phyloP scores from a whole-genome alignment of 805 yeast genomes.

The Wickerhamiella hasegawae region DNA sequence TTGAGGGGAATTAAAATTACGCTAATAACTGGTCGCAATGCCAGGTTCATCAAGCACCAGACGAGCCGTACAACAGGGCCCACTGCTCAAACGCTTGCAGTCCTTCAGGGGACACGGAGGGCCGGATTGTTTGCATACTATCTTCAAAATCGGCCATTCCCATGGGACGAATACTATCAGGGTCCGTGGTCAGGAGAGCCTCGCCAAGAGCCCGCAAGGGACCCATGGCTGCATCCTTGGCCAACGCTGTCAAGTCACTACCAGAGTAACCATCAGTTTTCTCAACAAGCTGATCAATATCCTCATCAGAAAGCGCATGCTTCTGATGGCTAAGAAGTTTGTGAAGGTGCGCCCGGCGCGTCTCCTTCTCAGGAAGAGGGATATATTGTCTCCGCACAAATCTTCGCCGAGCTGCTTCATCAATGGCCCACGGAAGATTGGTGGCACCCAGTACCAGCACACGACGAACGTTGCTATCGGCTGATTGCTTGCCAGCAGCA shows the following conservation, averaged over 20 bases:
- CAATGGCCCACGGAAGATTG: constrained; percentile 88
- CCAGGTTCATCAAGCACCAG: constrained; percentile 42
- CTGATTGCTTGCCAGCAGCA: constrained; percentile 54
- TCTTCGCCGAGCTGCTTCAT: constrained; percentile 90
- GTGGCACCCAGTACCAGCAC: constrained; percentile 91
- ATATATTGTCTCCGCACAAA: constrained; percentile 86
- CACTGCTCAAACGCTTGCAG: constrained; percentile 69
- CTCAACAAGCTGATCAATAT: constrained; percentile 40
- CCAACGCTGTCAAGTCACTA: constrained; percentile 80
- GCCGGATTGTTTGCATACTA: constrained; percentile 66
- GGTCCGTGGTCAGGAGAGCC: constrained; percentile 46
- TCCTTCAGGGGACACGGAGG: constrained; percentile 77
- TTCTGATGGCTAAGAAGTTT: constrained; percentile 58
- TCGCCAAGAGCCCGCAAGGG: constrained; percentile 86
- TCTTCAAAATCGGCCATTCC: constrained; percentile 53
- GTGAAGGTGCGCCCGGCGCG: constrained; percentile 54
- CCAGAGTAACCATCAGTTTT: constrained; percentile 82
- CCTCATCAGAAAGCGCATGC: constrained; percentile 48
- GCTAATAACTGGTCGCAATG: neutral
- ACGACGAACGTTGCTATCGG: constrained; percentile 34
- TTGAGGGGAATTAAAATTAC: neutral
- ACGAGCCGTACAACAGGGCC: constrained; percentile 76
- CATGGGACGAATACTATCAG: constrained; percentile 67
- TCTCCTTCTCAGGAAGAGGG: constrained; percentile 80
- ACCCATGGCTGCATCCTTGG: constrained; percentile 97